phyloP scores from a whole-genome alignment of 23 red algal genomes.

The Gracilariopsis chorda region DNA sequence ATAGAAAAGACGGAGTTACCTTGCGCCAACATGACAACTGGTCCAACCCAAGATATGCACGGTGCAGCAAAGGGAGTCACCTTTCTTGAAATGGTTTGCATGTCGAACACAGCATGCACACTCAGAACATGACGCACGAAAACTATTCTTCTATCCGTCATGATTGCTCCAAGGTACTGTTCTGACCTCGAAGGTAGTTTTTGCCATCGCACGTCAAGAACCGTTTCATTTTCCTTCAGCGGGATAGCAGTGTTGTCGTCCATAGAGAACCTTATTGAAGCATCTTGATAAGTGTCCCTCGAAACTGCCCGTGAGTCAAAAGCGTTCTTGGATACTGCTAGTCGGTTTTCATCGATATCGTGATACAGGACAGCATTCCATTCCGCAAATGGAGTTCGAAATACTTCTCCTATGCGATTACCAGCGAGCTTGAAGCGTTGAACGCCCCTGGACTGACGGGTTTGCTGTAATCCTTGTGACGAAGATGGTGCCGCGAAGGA shows the following conservation, averaged over 20 bases:
- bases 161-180: slow-evolving; percentile 51
- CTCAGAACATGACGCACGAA: slow-evolving; percentile 36
- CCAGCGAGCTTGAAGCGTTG: slow-evolving; percentile 42
- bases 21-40: slow-evolving; percentile 16
- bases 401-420: neutral
- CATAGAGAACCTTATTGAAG: neutral
- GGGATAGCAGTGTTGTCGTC: slow-evolving; percentile 9
- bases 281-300: neutral
- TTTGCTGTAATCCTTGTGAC: neutral
- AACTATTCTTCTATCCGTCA: slow-evolving; percentile 50
- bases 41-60: slow-evolving; percentile 46
- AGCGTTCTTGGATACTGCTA: slow-evolving; percentile 20
- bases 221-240: slow-evolving; percentile 29
- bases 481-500: slow-evolving; percentile 42
- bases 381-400: slow-evolving; percentile 35
- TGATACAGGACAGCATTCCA: slow-evolving; percentile 51
- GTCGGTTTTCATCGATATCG: neutral
- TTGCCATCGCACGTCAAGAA: slow-evolving; percentile 66
- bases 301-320: neutral
- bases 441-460: neutral
- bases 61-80: slow-evolving; percentile 26
- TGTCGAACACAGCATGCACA: slow-evolving; percentile 27
- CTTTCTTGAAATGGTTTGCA: slow-evolving; percentile 2
- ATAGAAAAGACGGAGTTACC: slow-evolving; percentile 52
- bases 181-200: slow-evolving; percentile 1